Conservation (phyloP, 371 early-diverging fungal species). For the Mortierella polycephala region DNA sequence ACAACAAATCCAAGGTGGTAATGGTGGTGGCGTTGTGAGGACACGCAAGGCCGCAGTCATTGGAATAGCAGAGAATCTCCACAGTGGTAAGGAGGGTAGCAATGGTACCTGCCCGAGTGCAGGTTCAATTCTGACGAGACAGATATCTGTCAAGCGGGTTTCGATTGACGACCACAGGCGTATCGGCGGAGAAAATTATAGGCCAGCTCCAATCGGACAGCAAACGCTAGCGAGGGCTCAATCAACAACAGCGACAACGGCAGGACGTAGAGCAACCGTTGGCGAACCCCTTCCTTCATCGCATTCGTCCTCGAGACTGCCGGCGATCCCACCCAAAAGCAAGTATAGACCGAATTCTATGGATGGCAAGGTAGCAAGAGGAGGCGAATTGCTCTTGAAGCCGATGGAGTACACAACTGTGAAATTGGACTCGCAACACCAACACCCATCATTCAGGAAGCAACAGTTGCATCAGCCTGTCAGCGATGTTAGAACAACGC, state of each 20-base stretch:
- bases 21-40: neutral
- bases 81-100: neutral
- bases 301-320: constrained; percentile 6
- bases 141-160: constrained; percentile 9
- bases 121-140: neutral
- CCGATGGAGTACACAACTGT: constrained; percentile 7
- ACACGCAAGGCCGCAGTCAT: constrained; percentile 19
- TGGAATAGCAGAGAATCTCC: neutral
- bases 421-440: constrained; percentile 12
- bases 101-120: neutral
- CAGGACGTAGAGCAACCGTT: constrained; percentile 11
- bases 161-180: neutral
- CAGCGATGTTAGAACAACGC: neutral
- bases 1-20: neutral
- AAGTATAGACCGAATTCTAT: constrained; percentile 18
- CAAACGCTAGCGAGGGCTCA: neutral
- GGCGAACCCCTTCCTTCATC: constrained; percentile 2
- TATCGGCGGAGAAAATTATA: neutral
- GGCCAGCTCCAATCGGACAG: constrained; percentile 4
- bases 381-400: neutral
- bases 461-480: neutral
- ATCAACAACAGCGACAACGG: neutral
- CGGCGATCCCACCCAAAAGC: constrained; percentile 33
- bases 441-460: neutral
- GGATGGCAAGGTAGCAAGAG: constrained; percentile 15